phyloP scores from a whole-genome alignment of 345 rosid genomes.

The Moricandia moricandioides region DNA sequence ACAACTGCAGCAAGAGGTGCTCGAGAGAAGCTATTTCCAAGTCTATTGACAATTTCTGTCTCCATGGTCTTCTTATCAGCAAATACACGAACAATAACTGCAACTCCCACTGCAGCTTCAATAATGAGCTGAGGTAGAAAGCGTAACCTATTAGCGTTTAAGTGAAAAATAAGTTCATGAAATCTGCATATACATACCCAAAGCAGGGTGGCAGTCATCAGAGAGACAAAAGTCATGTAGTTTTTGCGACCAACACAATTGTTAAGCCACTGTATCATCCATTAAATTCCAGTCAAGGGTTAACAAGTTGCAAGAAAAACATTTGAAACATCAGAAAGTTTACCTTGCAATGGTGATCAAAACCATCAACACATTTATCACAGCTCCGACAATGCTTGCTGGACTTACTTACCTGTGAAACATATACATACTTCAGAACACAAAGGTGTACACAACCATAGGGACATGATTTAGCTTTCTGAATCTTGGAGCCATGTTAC shows the following conservation, averaged over 20 bases:
- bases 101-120: constrained; percentile 86
- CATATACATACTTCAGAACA: constrained; percentile 12
- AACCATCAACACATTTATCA: constrained; percentile 91
- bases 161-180: neutral
- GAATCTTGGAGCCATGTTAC: neutral
- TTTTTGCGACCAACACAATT: constrained; percentile 91
- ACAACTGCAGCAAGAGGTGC: constrained; percentile 86
- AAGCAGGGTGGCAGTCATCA: constrained; percentile 73
- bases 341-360: constrained; percentile 97
- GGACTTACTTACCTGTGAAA: constrained; percentile 73
- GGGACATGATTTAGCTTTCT: neutral
- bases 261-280: constrained; percentile 87
- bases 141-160: neutral
- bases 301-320: neutral
- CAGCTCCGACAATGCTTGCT: constrained; percentile 92
- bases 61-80: constrained; percentile 71
- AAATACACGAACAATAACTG: constrained; percentile 84
- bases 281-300: neutral
- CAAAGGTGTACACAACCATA: neutral
- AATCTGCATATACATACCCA: constrained; percentile 60
- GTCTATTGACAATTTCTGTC: constrained; percentile 80
- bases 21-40: constrained; percentile 91
- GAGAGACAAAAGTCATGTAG: constrained; percentile 76
- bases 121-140: constrained; percentile 53
- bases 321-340: constrained; percentile 18